These are phyloP conservation scores for Salicornia ramosissima DNA, from an alignment of 148 eudicot species.

Conservation along the genomic window DNA sequence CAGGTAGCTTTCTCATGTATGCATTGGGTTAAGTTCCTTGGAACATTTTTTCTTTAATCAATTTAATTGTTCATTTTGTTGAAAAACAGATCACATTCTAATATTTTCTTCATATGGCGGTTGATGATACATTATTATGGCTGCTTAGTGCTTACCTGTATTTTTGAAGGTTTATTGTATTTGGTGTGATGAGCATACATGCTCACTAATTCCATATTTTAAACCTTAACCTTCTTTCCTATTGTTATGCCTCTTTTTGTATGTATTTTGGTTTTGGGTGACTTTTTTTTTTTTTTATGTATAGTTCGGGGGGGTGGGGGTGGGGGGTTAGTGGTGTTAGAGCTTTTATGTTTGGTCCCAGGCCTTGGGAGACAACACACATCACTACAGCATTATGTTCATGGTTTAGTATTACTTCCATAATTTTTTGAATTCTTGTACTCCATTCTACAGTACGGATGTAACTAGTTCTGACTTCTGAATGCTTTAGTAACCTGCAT, in stretches of 20 bases:
- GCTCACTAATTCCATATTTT: not conserved
- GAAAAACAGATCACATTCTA: not conserved
- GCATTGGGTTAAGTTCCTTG: not conserved
- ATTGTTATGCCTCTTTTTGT: not conserved
- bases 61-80: not conserved
- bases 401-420: too few relatives aligned
- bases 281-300: too few relatives aligned
- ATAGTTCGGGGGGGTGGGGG: too few relatives aligned
- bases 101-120: not conserved
- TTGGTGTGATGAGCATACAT: not conserved
- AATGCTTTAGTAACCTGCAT: not conserved
- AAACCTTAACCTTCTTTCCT: not conserved
- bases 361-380: not conserved
- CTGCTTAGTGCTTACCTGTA: not conserved
- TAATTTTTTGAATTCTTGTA: not conserved
- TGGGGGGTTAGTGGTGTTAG: not conserved
- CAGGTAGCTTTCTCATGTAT: constrained; percentile 37
- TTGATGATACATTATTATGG: not conserved
- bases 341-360: not conserved
- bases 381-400: too few relatives aligned
- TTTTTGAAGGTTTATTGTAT: not conserved
- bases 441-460: not conserved
- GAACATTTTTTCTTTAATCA: not conserved
- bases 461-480: not conserved
- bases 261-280: too few relatives aligned